Evolutionary conservation across 139 green algal species (phyloP), one percentile per base, ranked within the genome.

Genomic region (Coelastrella sp.): DNA sequence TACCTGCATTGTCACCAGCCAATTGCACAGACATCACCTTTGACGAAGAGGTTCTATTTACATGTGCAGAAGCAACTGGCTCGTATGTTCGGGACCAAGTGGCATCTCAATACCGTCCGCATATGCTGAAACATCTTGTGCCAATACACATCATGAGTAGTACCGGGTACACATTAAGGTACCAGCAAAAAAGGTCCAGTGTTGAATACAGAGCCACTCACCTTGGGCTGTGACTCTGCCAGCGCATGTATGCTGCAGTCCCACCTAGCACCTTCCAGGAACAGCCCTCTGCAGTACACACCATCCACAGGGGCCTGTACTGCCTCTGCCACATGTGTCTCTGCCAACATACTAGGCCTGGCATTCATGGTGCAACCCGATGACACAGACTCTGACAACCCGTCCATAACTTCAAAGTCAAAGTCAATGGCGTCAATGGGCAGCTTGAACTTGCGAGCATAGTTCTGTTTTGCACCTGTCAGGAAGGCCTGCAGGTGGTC

Each of bases 381-480:
- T 57, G 61, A 87, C 59, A 59, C 78, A n/a, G 6, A 65, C 15
- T 83, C 68, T 78, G 86, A 61, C 68, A 88, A 79, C 35, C 56
- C 74, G 72, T 96, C 93, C 89, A 93, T 93, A 3, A 97, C 91
- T 80, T 95, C 93, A 90, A 97, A 98, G 87, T 98, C 96, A 93
- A 98, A 98, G 91, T 97, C 95, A 65, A 98, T 94, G 78, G 94
- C 89, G 90, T 97, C 95, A 74, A 97, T 97, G 73, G 95, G 93
- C 80, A 97, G 94, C 83, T 89, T 95, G 85, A 95, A 93, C 91
- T 96, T 95, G 82, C 96, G 92, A 10, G 96, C 96, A 89, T 91
- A 97, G 94, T 98, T 98, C 94, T 98, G 96, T 89, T 97, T 97
- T 72, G 93, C 89, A 49, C 93, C 96, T 12, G 96, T 98, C 49